Conservation (phyloP, 768 basidiomycete genomes). For the Dacryopinax primogenitus region DNA sequence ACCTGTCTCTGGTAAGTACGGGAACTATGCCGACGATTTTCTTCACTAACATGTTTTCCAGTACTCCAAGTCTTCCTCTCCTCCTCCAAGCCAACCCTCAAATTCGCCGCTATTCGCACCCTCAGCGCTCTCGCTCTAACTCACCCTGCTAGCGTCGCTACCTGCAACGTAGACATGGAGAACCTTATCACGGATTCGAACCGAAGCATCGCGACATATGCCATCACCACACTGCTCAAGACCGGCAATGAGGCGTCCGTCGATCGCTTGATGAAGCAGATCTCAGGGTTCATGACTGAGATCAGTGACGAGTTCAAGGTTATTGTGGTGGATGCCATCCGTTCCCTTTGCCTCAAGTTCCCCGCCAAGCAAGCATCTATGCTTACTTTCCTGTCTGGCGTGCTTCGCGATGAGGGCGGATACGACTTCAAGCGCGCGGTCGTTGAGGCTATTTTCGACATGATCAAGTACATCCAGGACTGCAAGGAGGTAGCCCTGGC, state of each 20-base stretch:
- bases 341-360: constrained; percentile 97
- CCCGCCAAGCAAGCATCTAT: constrained; percentile 92
- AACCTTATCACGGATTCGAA: constrained; percentile 91
- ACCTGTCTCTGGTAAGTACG: constrained; percentile 66
- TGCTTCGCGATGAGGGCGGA: constrained; percentile 94
- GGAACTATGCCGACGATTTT: neutral
- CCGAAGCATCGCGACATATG: constrained; percentile 93
- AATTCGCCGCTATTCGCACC: constrained; percentile 94
- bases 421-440: constrained; percentile 99
- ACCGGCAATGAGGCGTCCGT: constrained; percentile 99
- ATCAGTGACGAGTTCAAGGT: constrained; percentile 99
- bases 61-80: constrained; percentile 93
- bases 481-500: constrained; percentile 96
- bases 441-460: constrained; percentile 98
- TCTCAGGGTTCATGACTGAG: constrained; percentile 96
- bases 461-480: constrained; percentile 95
- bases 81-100: constrained; percentile 85
- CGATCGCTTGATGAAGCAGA: constrained; percentile 97
- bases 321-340: constrained; percentile 97
- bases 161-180: constrained; percentile 94
- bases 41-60: constrained; percentile 23
- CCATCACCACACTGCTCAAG: constrained; percentile 97
- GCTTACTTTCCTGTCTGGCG: constrained; percentile 93
- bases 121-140: constrained; percentile 77
- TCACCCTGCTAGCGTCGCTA: constrained; percentile 74